Conservation (phyloP, 371 early-diverging fungal genomes). For the Catenaria anguillulae region DNA sequence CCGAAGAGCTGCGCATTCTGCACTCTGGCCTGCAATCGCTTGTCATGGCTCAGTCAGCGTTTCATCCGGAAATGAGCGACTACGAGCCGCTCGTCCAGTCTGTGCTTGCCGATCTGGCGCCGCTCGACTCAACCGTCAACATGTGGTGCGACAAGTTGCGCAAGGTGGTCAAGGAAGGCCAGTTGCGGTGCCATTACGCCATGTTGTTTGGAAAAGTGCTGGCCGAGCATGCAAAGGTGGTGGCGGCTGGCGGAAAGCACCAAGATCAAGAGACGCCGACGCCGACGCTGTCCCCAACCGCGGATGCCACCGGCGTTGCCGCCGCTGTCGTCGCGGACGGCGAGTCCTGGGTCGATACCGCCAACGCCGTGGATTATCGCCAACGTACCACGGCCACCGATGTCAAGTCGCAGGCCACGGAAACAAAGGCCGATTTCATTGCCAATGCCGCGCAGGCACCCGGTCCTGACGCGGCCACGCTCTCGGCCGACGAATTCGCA, state of each 20-base stretch:
- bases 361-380: too few relatives aligned
- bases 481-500: background rate
- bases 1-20: constrained; percentile 5
- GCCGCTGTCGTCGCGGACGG: too few relatives aligned
- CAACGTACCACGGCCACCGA: too few relatives aligned
- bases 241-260: background rate
- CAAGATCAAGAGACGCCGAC: background rate
- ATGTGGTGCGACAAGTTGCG: constrained; percentile 7
- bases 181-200: constrained; percentile 7
- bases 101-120: constrained; percentile 1
- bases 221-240: constrained; percentile 6
- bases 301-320: too few relatives aligned
- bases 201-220: constrained; percentile 9
- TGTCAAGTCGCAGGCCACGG: background rate
- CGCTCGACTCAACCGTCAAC: background rate
- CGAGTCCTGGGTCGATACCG: too few relatives aligned
- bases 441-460: too few relatives aligned
- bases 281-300: too few relatives aligned
- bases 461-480: too few relatives aligned
- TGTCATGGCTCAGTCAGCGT: constrained; percentile 6
- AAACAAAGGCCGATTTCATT: too few relatives aligned
- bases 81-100: constrained; percentile 2
- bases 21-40: constrained; percentile 9
- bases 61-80: constrained; percentile 5
- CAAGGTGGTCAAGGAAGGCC: constrained; percentile 6